Evolutionary conservation across 345 rosid genomes (phyloP), one percentile per base, ranked within the genome.

Genomic region (Orychophragmus violaceus): DNA sequence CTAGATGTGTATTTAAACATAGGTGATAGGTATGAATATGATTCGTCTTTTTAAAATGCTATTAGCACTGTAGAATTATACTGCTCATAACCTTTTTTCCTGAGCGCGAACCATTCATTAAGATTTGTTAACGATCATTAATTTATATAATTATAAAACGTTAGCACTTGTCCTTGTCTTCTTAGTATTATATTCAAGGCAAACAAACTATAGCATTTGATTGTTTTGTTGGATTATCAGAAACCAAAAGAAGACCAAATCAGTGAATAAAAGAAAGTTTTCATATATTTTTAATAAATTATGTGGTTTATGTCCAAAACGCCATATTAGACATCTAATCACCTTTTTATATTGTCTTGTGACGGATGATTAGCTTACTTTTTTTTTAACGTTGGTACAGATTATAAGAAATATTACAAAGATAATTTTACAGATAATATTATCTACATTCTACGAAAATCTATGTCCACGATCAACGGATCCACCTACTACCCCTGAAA

Each of bases 211-310:
- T 33, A 23, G 53, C 55, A 54, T 74, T 74, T 68, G 53, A 62
- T 68, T 33, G 69, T 62, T 41, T 68, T 74, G 77, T 68, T 67
- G 52, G 69, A 54, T 51, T 42, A 71, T 71, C 70, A 71, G 68
- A 72, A 65, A 72, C 60, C 66, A 59, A 30, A 46, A 50, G 41
- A 72, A 55, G 60, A 65, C 45, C 46, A 72, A 58, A 22, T 49
- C 25, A 18, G 53, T 57, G 28, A 72, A 49, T 46, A 56, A 72
- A 49, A 37, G 3, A 72, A 37, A 49, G 51, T 12, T 53, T 61
- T 62, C n/a, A 53, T 51, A 62, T 62, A 32, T 13, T 44, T 22
- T 8, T 71, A 32, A 42, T 71, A 30, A 52, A 11, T 57, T 63
- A 49, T 72, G 70, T 64, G 59, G 76, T 64, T 55, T 48, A 17